A percentile compares a stretch with the other conserved stretches of the same genome.
Conservation (phyloP, 495 filamentous ascomycete genomes). For the Hypoxylon intermedium region DNA sequence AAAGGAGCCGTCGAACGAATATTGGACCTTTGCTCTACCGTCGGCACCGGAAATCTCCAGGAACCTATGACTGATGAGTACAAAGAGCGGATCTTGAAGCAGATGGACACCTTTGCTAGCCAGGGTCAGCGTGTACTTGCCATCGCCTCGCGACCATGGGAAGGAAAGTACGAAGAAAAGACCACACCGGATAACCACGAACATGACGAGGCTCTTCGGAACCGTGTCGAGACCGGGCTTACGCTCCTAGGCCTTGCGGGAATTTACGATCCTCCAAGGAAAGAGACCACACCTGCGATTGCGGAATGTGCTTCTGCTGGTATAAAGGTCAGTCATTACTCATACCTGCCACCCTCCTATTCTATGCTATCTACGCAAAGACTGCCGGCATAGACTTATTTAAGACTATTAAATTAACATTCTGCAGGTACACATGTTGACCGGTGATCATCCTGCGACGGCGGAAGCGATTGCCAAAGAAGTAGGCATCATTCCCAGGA, state of each 20-base stretch:
- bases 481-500: conserved; percentile 73
- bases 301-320: conserved; percentile 71
- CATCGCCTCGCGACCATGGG: conserved; percentile 64
- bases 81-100: conserved; percentile 65
- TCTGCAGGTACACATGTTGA: conserved; percentile 73
- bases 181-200: conserved; percentile 17
- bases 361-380: too few species aligned
- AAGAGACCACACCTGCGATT: conserved; percentile 71
- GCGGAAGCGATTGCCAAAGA: conserved; percentile 77
- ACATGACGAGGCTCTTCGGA: conserved; percentile 46
- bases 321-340: conserved; percentile 57
- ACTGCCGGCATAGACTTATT: too few species aligned
- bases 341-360: too few species aligned
- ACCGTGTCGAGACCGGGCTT: conserved; percentile 62
- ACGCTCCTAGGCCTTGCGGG: conserved; percentile 73
- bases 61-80: conserved; percentile 63
- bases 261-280: conserved; percentile 76
- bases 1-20: conserved; percentile 86
- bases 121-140: conserved; percentile 84
- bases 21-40: conserved; percentile 70
- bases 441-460: conserved; percentile 78
- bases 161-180: conserved; percentile 42
- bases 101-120: conserved; percentile 71
- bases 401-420: conserved; percentile 1
- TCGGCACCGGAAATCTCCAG: conserved; percentile 60